Percentiles rank a stretch among this genome's conserved stretches.
phyloP scores from a whole-genome alignment of 306 rosid species.

The Gynostemma pentaphyllum region DNA sequence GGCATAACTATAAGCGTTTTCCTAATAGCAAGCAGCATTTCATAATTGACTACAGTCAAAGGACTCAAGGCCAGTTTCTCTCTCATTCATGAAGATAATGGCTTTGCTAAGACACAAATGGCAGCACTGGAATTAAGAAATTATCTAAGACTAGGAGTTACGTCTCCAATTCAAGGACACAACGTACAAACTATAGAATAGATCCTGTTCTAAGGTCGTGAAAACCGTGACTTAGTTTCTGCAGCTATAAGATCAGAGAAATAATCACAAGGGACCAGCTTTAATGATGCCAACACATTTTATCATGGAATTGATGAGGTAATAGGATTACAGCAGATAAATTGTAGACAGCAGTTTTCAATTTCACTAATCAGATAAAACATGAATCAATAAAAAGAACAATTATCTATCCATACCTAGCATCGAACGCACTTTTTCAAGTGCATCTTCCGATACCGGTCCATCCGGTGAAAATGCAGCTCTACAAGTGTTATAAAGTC shows the following conservation, averaged over 20 bases:
- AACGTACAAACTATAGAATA: too few relatives aligned
- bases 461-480: constrained; percentile 56
- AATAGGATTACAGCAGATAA: background rate
- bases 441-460: constrained; percentile 70
- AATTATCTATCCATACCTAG: constrained; percentile 36
- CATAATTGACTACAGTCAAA: background rate
- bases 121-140: background rate
- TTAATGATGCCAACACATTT: too few relatives aligned
- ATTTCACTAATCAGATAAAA: background rate
- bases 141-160: too few relatives aligned
- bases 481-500: constrained; percentile 64
- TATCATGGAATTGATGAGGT: background rate
- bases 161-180: too few relatives aligned
- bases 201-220: too few relatives aligned
- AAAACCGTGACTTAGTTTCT: too few relatives aligned
- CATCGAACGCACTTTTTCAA: constrained; percentile 56
- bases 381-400: background rate
- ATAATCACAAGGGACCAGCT: background rate
- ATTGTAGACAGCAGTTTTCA: background rate
- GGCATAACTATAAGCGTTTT: too few relatives aligned
- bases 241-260: too few relatives aligned
- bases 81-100: background rate
- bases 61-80: background rate
- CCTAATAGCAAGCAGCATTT: background rate
- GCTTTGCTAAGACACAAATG: background rate